Percentiles rank a stretch among this genome's conserved stretches.
These are phyloP conservation scores for Clarkia xantiana DNA, from an alignment of 345 rosid species.

Conservation along the genomic window DNA sequence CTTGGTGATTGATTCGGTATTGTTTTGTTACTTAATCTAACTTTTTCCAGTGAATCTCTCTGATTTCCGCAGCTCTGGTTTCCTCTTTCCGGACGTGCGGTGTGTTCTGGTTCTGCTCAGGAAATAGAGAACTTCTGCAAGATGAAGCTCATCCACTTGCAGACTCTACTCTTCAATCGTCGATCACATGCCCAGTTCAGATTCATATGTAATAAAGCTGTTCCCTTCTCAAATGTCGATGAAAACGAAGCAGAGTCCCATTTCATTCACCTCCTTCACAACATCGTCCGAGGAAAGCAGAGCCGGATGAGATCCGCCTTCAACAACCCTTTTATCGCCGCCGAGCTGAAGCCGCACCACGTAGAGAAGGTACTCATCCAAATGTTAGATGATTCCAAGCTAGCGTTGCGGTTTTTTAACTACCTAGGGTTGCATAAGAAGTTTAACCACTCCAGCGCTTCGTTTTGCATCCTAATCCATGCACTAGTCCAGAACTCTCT, in stretches of 20 bases:
- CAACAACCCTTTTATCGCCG: conserved; percentile 21
- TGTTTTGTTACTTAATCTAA: too few relatives aligned
- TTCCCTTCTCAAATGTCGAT: conserved; percentile 5
- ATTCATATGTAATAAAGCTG: conserved; percentile 12
- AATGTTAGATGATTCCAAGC: conserved; percentile 54
- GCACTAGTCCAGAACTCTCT: conserved; percentile 36
- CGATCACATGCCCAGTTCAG: conserved; percentile 9
- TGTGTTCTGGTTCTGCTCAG: conserved; percentile 16
- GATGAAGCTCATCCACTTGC: conserved; percentile 16
- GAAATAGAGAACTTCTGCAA: conserved; percentile 5
- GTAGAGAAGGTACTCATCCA: conserved; percentile 49
- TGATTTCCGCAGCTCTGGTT: too few relatives aligned
- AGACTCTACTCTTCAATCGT: conserved; percentile 10
- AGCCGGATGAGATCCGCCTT: conserved; percentile 54
- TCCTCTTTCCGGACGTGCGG: conserved; percentile 9
- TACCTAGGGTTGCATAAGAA: conserved; percentile 70
- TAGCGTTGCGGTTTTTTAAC: conserved; percentile 74
- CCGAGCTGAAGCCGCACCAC: conserved; percentile 31
- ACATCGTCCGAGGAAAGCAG: conserved; percentile 48
- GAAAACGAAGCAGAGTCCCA: conserved; percentile 24
- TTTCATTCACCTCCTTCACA: conserved; percentile 28
- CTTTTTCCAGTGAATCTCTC: too few relatives aligned
- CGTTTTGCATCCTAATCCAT: conserved; percentile 72
- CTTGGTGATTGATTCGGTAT: too few relatives aligned
- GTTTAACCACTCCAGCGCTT: conserved; percentile 51